Base-by-base conservation (phyloP, 1,139 yeast species). In the Eremothecium sinecaudum region DNA sequence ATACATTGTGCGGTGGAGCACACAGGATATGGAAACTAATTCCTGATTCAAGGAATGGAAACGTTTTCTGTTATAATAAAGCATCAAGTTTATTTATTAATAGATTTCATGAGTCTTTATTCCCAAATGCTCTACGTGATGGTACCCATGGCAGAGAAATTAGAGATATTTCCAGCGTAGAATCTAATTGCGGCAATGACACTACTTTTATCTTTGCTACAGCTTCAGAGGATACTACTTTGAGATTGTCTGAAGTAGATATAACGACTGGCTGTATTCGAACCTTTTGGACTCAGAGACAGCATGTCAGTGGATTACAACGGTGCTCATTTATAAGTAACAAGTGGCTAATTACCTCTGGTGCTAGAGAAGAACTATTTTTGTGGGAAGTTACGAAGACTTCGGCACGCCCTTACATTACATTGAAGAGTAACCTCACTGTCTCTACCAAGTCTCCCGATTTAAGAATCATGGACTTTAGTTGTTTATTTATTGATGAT, bases 131-230 rank as follows among this genome's bases (percentile, higher is more conserved):
- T 3, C 44, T 74, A 23, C 59, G 56, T 32, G 59, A 65, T 8
- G 96, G 96, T 0, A 69, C 86, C 0, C 97, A 90, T 56, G 98
- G 98, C 0, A 69, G 97, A 44, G 98, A 90, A 56, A 73, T 80
- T 10, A 65, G 93, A 49, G 79, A 72, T 42, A 62, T 79, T n/a
- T 62, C 78, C 0, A 61, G 75, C n/a, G 63, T 69, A 16, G 56
- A 63, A 2, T 37, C 35, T 2, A 26, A 43, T 8, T 23, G 23
- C 7, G 40, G 42, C 9, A 25, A 35, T 13, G 58, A 41, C 2
- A 36, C 39, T 4, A 36, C 40, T 10, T 61, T 39, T 46, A 59
- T 71, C 14, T 61, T 79, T 8, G 69, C 82, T 17, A 75, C 92
- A 2, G 97, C 87, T 2, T 78, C 95, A 0, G 98, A 90, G 56